These are phyloP conservation scores for Anethum foeniculum DNA, from an alignment of 140 eudicot species.

Conservation along the genomic window DNA sequence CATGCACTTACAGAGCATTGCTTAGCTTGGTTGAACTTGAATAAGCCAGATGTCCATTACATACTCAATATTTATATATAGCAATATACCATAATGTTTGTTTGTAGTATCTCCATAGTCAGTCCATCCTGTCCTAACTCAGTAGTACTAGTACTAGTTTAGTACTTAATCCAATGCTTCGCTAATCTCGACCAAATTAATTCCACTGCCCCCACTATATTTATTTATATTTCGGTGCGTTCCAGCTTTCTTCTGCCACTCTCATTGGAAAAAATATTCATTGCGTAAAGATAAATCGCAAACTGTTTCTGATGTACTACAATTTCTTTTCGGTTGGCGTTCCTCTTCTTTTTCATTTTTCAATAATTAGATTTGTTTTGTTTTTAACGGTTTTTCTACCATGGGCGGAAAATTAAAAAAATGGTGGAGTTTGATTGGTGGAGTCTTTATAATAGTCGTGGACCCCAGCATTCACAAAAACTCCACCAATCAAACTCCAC, in stretches of 20 bases:
- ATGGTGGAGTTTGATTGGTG: too few species aligned
- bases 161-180: not conserved
- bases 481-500: too few species aligned
- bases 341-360: too few species aligned
- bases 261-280: not conserved
- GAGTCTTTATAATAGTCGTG: too few species aligned
- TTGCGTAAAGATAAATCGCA: not conserved
- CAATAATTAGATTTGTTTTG: too few species aligned
- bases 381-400: too few species aligned
- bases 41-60: not conserved
- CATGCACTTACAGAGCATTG: not conserved
- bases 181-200: constrained; percentile 1
- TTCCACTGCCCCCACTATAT: not conserved
- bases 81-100: constrained; percentile 1
- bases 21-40: not conserved
- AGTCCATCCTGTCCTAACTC: not conserved
- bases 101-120: not conserved
- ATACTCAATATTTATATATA: too few species aligned
- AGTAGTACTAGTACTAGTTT: not conserved
- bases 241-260: constrained; percentile 1
- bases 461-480: too few species aligned
- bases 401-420: too few species aligned
- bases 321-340: too few species aligned
- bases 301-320: too few species aligned
- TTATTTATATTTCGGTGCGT: not conserved